Base-by-base conservation (phyloP, 805 yeast genomes). In the Nakazawaea sp. region DNA sequence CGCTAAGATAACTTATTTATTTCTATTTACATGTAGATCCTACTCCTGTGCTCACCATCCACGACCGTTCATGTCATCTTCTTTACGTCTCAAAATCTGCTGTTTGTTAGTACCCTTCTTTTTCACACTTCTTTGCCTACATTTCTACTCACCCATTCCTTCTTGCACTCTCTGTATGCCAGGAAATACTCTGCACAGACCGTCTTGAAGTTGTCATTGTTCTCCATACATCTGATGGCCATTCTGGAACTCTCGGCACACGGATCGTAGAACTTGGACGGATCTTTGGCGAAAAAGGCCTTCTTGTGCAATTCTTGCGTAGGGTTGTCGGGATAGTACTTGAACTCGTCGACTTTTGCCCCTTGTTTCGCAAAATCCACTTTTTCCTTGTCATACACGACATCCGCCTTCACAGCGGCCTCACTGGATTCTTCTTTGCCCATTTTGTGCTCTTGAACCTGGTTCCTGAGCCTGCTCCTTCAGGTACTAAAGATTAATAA, bases 111-210 rank as follows among this genome's bases (percentile, higher is more conserved):
- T 36, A 9, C 41, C 40, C 35, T 53, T 61, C 32, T 43, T 53
- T 34, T 45, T 9, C 11, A 23, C 9, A 51, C 42, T 59, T 53
- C 54, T n/a, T n/a, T n/a, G n/a, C n/a, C n/a, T n/a, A n/a, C n/a
- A n/a, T n/a, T n/a, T n/a, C n/a, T 17, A 41, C 40, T 51, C 53
- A 72, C 58, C 89, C 89, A 83, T 43, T 71, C 83, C 51, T 79
- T 79, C 54, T 83, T 82, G 61, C 98, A 90, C 51, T 90, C 98
- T 42, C 90, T 68, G 55, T 90, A 90, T 0, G 97, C 96, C 49
- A 81, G 87, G 56, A 90, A 92, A 53, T 85, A 90, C 42, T 83
- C 95, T 56, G 61, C 75, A 64, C 81, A 87, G 60, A 58, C 69
- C 36, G 66, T 77, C 51, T 53, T 77, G 64, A 68, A 74, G 65